Base-by-base conservation (phyloP, 1,284 basidiomycete genomes). In the Puccinia triticina region DNA sequence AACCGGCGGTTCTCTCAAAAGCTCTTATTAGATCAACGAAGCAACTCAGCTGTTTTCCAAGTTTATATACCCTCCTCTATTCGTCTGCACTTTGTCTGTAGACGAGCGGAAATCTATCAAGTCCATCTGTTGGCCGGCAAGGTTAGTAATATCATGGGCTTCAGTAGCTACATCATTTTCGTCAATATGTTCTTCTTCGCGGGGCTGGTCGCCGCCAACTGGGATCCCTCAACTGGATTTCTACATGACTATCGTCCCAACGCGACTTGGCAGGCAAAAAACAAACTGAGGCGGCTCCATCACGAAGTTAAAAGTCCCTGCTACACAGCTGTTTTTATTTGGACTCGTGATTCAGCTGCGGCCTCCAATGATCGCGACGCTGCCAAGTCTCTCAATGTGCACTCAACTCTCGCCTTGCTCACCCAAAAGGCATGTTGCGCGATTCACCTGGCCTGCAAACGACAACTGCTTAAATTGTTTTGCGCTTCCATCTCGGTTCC, bases 201-300 rank as follows among this genome's bases (percentile, higher is more conserved):
- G 26, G n/a, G 26, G 57, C 57, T 59, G 43, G 43, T 72, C 26
- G 48, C 69, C 53, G 43, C 69, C 18, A 72, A 72, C 29, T 72
- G 69, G 69, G 69, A 72, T 72, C 69, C 69, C 48, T 37, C 69
- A 32, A 72, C 69, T 16, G 69, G 69, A 2, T 26, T 29, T 53
- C 34, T 72, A 11, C 14, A 29, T 23, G 21, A 50, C 69, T 48
- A 26, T 46, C 34, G 23, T 2, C 40, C 46, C 8, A 50, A 2
- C 2, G 5, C 43, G 18, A 7, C 32, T 43, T 72, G 69, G 69
- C 43, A 50, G 16, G 43, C 2, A n/a, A 72, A 53, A 53, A 2
- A 29, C 43, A 32, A 72, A 72, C 69, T 43, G 48, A 21, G 10
- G 69, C 26, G 16, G 48, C 16, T 67, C 2, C 23, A 37, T 18